Evolutionary conservation across 2,329 filamentous ascomycete genomes (phyloP), one percentile per base, ranked within the genome.

Genomic region (Neonectria magnoliae): DNA sequence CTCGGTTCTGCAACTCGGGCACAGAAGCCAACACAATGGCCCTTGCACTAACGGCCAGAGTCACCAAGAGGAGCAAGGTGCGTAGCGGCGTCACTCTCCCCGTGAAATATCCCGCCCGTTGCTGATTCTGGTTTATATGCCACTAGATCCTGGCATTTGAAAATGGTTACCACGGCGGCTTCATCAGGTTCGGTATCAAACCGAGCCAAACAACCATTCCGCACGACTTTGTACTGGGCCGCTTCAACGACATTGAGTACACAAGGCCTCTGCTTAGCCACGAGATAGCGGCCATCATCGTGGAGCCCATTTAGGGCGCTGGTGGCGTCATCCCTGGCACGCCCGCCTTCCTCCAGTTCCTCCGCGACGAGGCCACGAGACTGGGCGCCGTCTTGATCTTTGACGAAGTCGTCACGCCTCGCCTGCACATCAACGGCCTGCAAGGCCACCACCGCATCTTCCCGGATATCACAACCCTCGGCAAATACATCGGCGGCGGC

Each of bases 391-490:
- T 91, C 0, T 83, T 91, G 62, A 86, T 91, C 22, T 80, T 90
- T 20, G 89, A 91, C 71, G 89, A 91, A 75, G 88, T 91, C 2
- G 88, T 90, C 83, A 90, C 88, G 0, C 87, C 84, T 4, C 81
- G 88, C 0, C 76, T 90, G 42, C 41, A 56, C 7, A 79, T 79
- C 2, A 76, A 81, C 7, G 87, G 88, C 1, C 71, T 87, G 2
- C 80, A 82, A 14, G 68, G 71, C 0, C 63, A 73, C 31, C 44
- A 79, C 22, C 79, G 76, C 3, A 68, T 88, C 5, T 76, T 74
- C 2, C 87, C 88, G 0, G 88, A 90, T 70, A 70, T 90, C 42
- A 86, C 82, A 14, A 88, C 86, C 0, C 69, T 90, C 16, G 88
- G 88, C 0, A 90, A 90, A 71, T 90, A 84, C 68, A 74, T 90